Percentiles rank a stretch among this genome's conserved stretches.
Evolutionary conservation across 192 early-diverging fungal genomes (phyloP).

Genomic region (Coemansia sp.): DNA sequence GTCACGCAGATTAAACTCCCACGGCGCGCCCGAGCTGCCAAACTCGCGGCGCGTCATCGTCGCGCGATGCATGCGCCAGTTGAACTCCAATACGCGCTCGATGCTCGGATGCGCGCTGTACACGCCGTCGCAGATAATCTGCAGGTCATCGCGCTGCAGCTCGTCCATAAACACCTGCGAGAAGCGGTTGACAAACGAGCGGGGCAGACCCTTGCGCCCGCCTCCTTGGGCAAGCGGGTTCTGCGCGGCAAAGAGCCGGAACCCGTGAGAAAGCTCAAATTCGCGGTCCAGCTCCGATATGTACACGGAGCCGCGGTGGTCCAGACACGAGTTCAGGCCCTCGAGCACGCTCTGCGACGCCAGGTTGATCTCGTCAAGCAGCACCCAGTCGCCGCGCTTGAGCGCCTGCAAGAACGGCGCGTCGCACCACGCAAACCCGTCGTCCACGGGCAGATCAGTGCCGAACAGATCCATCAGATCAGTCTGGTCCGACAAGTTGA

Average conservation of each 20-base stretch:
- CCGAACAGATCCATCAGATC: constrained; percentile 99
- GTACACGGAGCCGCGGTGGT: constrained; percentile 94
- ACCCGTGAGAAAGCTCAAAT: constrained; percentile 76
- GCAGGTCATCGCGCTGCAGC: constrained; percentile 73
- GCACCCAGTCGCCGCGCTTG: constrained; percentile 94
- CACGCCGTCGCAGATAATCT: constrained; percentile 64
- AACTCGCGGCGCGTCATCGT: constrained; percentile 78
- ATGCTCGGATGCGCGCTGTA: constrained; percentile 50
- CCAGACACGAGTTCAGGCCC: constrained; percentile 97
- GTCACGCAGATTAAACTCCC: constrained; percentile 99
- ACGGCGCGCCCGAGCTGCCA: constrained; percentile 78
- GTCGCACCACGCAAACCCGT: constrained; percentile 91
- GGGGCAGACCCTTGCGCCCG: constrained; percentile 96
- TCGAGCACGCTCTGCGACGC: constrained; percentile 98
- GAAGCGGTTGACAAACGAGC: constrained; percentile 97
- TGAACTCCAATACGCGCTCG: constrained; percentile 61
- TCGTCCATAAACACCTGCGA: constrained; percentile 92
- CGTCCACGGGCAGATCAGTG: constrained; percentile 85
- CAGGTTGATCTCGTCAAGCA: constrained; percentile 96
- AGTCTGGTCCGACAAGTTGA: constrained; percentile 98
- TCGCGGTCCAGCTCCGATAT: constrained; percentile 92
- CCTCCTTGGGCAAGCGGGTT: constrained; percentile 97
- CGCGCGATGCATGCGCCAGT: constrained; percentile 79
- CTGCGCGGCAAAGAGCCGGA: constrained; percentile 95
- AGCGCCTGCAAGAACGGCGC: constrained; percentile 97